Conservation (phyloP, 2,329 filamentous ascomycete species). For the Fusarium sp. region DNA sequence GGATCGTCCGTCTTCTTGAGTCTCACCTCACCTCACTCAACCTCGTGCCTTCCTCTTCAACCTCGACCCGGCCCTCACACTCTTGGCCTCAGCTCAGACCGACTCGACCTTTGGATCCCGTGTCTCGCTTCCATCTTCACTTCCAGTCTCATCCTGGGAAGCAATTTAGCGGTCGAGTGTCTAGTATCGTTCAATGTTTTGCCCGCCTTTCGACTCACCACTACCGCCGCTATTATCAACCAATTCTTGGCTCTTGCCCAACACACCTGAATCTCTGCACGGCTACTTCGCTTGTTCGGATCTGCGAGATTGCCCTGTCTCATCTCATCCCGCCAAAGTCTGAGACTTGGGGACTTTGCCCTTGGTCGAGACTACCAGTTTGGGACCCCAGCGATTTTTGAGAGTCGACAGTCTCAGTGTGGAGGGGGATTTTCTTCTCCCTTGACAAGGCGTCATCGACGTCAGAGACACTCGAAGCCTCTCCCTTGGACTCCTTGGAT, state of each 20-base stretch:
- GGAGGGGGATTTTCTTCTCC: conserved; percentile 24
- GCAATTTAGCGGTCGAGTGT: conserved; percentile 5
- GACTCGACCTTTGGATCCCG: background rate
- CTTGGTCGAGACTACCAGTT: conserved; percentile 11
- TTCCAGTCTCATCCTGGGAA: conserved; percentile 9
- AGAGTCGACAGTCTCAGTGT: conserved; percentile 23
- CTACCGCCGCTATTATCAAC: conserved; percentile 9
- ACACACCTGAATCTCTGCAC: conserved; percentile 5
- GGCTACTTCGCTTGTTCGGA: conserved; percentile 10
- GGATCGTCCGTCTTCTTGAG: conserved; percentile 15
- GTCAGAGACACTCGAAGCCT: conserved; percentile 9
- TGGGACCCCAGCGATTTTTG: conserved; percentile 18
- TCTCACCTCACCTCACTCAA: conserved; percentile 6
- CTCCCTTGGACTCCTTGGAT: conserved; percentile 28
- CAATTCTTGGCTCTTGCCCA: conserved; percentile 31
- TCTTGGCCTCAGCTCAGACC: background rate
- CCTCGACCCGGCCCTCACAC: conserved; percentile 5
- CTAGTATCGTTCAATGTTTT: conserved; percentile 24
- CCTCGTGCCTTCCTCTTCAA: conserved; percentile 11
- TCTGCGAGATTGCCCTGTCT: conserved; percentile 37
- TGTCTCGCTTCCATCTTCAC: conserved; percentile 12
- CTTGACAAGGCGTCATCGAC: conserved; percentile 23
- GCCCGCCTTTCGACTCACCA: conserved; percentile 23
- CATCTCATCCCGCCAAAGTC: conserved; percentile 16
- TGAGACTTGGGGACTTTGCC: conserved; percentile 25